These are phyloP conservation scores for Haematococcus lacustris DNA, from an alignment of 139 green algal species.

Conservation along the genomic window DNA sequence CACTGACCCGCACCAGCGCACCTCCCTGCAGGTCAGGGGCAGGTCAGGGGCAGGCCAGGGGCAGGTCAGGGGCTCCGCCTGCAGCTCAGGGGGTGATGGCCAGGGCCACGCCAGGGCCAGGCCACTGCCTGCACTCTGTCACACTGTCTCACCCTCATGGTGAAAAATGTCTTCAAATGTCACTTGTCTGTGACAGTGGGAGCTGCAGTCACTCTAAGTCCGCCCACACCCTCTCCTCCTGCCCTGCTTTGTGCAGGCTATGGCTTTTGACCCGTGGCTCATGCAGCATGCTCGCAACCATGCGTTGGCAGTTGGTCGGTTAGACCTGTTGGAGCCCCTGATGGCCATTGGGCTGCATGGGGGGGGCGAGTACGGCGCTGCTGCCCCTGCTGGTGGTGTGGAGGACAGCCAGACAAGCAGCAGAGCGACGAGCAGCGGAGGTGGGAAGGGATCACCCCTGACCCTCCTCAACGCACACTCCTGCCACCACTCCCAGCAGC, in stretches of 20 bases:
- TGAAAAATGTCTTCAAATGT: neutral
- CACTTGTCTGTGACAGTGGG: neutral
- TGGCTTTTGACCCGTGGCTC: neutral
- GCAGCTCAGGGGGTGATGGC: too few relatives aligned
- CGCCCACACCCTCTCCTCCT: neutral
- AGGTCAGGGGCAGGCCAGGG: neutral
- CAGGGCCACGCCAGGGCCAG: too few relatives aligned
- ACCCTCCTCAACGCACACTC: too few relatives aligned
- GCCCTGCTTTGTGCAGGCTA: neutral
- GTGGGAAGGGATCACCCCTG: too few relatives aligned
- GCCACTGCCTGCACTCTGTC: neutral
- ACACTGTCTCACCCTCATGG: neutral
- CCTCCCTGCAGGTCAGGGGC: slow-evolving; percentile 20
- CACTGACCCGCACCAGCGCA: slow-evolving; percentile 16
- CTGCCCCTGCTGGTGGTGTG: too few relatives aligned
- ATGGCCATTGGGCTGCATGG: too few relatives aligned
- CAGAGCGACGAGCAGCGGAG: too few relatives aligned
- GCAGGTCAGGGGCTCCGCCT: too few relatives aligned
- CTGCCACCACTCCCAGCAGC: too few relatives aligned
- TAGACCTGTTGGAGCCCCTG: neutral
- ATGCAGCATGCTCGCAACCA: neutral
- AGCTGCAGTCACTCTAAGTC: neutral
- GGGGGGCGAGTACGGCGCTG: too few relatives aligned
- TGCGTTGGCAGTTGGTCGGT: neutral
- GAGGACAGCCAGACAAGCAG: too few relatives aligned